Percentiles rank a stretch among this genome's conserved stretches.
These are phyloP conservation scores for Saxophila tyrrhenica DNA, from an alignment of 495 filamentous ascomycete genomes.

Conservation along the genomic window DNA sequence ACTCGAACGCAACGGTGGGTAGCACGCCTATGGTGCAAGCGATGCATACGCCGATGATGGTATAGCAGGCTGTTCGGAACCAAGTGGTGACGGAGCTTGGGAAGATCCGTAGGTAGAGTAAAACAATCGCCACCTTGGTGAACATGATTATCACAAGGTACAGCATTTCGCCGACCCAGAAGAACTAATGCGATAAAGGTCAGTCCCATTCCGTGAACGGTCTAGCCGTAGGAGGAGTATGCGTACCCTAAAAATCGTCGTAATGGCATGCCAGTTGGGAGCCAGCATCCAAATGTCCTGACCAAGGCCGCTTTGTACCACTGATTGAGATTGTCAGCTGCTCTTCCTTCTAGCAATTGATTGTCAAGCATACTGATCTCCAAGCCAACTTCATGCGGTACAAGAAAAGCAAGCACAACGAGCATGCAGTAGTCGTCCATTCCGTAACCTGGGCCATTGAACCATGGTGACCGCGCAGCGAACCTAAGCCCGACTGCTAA, in stretches of 20 bases:
- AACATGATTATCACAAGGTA: slow-evolving; percentile 9
- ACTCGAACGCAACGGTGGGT: slow-evolving; percentile 33
- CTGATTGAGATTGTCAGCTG: background rate
- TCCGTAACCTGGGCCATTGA: background rate
- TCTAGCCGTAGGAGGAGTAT: too few species aligned
- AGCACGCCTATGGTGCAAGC: slow-evolving; percentile 26
- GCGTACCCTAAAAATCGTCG: background rate
- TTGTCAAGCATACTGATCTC: background rate
- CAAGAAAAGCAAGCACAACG: background rate
- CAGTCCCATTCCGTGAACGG: too few species aligned
- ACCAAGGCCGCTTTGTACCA: background rate
- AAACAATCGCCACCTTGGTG: slow-evolving; percentile 38
- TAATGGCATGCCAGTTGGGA: background rate
- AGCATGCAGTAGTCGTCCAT: slow-evolving; percentile 9
- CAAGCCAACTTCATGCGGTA: background rate
- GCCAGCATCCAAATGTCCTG: slow-evolving; percentile 1
- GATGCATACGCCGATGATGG: slow-evolving; percentile 20
- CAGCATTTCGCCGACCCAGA: slow-evolving; percentile 2
- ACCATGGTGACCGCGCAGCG: background rate
- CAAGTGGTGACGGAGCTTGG: slow-evolving; percentile 38
- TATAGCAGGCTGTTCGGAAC: slow-evolving; percentile 34
- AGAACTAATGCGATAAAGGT: slow-evolving; percentile 1
- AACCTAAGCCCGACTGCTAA: background rate
- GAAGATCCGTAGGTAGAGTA: slow-evolving; percentile 43
- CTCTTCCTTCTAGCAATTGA: too few species aligned